Conservation (phyloP, 768 basidiomycete species). For the Psilocybe subaeruginosa region DNA sequence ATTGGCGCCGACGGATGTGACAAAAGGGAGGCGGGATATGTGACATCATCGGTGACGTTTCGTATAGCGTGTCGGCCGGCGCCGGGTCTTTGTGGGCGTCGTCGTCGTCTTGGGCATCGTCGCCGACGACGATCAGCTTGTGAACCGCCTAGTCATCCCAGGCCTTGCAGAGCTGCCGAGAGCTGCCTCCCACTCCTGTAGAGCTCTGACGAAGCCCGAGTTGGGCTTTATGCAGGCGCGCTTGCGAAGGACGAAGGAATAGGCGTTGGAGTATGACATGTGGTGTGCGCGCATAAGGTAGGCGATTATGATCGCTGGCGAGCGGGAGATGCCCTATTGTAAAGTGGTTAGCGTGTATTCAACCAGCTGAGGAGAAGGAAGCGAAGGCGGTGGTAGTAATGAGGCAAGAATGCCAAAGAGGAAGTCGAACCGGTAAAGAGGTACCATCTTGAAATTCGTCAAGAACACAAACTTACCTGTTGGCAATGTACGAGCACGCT, state of each 20-base stretch:
- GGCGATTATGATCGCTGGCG: slow-evolving; percentile 75
- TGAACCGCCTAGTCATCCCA: slow-evolving; percentile 14
- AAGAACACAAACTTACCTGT: slow-evolving; percentile 49
- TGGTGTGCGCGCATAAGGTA: slow-evolving; percentile 77
- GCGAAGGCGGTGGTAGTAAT: not conserved
- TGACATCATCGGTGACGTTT: not conserved
- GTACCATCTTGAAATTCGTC: not conserved
- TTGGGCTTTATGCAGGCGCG: slow-evolving; percentile 80
- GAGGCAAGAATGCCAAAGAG: not conserved
- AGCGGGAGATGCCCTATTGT: slow-evolving; percentile 65
- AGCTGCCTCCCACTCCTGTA: slow-evolving; percentile 58
- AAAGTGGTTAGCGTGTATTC: not conserved
- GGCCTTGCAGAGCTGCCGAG: not conserved
- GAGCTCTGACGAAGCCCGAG: slow-evolving; percentile 66
- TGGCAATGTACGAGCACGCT: slow-evolving; percentile 83
- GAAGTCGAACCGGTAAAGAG: not conserved
- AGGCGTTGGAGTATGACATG: slow-evolving; percentile 73
- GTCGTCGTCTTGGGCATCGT: not conserved
- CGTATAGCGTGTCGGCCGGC: not conserved
- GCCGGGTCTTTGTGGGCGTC: not conserved
- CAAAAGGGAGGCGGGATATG: not conserved
- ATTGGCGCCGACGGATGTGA: not conserved
- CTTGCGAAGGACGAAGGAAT: slow-evolving; percentile 60
- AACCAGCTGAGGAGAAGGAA: not conserved
- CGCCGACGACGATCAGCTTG: not conserved